Evolutionary conservation across 768 basidiomycete genomes (phyloP), one percentile per base, ranked within the genome.

Genomic region (Rhizopogon vulgaris): DNA sequence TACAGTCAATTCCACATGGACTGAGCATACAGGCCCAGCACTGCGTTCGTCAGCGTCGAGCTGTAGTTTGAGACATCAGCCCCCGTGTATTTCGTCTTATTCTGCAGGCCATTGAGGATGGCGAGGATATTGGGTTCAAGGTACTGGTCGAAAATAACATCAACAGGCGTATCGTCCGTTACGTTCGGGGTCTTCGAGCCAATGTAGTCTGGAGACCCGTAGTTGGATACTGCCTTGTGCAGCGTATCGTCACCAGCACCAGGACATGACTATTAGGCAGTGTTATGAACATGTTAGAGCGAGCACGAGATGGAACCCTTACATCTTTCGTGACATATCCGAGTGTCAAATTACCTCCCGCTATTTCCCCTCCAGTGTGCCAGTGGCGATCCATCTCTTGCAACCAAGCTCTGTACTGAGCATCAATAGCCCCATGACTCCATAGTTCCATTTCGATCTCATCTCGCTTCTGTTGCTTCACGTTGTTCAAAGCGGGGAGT

Each of bases 291-390:
- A 37, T 11, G 14, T 15, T 4, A 9, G 30, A 15, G 42, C 24
- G 37, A 49, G 4, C 27, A 12, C 32, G 25, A 57, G 39, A 18
- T 32, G 12, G 18, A 41, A 14, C 2, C 63, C 81, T 62, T 57
- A 85, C 82, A 63, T 88, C 87, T 1, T 65, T 58, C 4, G 89
- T 90, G 22, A 90, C 87, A 60, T 90, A 90, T 55, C 90, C 88
- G 17, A 83, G 66, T 1, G 86, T 87, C 60, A 82, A 64, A 53
- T 83, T 78, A n/a, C 62, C 54, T n/a, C 75, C 70, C 1, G 72
- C 77, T 34, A 55, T 43, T 3, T 41, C 48, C 70, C 73, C 12
- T 2, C 71, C 72, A 41, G 58, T 56, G 30, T 66, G 66, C 22
- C 22, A 22, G 22, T 22, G 22, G 41, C 56, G 58, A 49, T 74